Evolutionary conservation across 139 green algal genomes (phyloP).

Genomic region (Chlamydomonas asymmetrica): DNA sequence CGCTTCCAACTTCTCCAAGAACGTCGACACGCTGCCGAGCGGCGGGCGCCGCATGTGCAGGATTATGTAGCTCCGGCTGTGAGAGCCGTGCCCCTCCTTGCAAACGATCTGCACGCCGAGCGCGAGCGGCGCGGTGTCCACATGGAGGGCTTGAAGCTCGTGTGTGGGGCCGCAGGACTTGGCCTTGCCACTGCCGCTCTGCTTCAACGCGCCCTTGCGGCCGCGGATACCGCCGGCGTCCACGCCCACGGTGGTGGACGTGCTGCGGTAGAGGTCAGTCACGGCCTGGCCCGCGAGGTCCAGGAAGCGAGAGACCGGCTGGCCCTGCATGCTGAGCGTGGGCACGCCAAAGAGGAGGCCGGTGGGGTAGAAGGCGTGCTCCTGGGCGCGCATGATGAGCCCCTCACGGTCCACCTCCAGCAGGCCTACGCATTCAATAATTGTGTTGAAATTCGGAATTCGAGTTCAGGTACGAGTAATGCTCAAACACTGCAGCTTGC

Average conservation of each 20-base stretch:
- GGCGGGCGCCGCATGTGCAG: too few species aligned
- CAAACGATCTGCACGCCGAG: constrained; percentile 18
- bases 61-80: constrained; percentile 6
- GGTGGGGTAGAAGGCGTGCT: constrained; percentile 21
- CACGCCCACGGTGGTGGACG: not conserved
- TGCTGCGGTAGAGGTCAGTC: too few species aligned
- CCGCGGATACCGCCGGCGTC: not conserved
- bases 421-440: too few species aligned
- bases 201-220: constrained; percentile 23
- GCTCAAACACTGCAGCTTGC: too few species aligned
- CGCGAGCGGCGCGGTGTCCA: constrained; percentile 13
- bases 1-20: too few species aligned
- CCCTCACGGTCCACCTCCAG: constrained; percentile 42
- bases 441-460: too few species aligned
- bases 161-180: constrained; percentile 11
- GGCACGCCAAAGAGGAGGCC: constrained; percentile 18
- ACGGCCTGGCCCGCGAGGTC: too few species aligned
- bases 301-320: constrained; percentile 4
- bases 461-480: too few species aligned
- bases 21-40: too few species aligned
- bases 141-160: not conserved
- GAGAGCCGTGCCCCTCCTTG: constrained; percentile 21
- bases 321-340: not conserved
- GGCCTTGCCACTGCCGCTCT: not conserved
- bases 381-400: constrained; percentile 11